Base-by-base conservation (phyloP, 2,329 filamentous ascomycete genomes). In the Nothomitra cinnamomea region DNA sequence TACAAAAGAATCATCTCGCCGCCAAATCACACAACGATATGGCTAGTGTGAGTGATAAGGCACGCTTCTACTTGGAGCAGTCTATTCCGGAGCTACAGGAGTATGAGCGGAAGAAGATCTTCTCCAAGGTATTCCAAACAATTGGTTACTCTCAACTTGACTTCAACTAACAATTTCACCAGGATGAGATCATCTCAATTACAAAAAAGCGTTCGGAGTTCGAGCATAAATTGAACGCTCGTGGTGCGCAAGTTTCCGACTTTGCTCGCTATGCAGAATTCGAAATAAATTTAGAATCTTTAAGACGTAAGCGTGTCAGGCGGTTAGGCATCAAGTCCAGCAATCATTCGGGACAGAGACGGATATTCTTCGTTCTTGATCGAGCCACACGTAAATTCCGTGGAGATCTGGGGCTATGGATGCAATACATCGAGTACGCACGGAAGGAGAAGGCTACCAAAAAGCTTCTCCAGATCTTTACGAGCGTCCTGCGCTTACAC, bases 41-140 rank as follows among this genome's bases (percentile, higher is more conserved):
- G 87, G 79, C 88, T 1, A 83, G 80, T 42, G 83, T 92, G 55
- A 83, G 85, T 58, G 92, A 96, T 64, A 96, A 95, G 70, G 92
- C 90, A 54, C 86, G 90, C 55, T 96, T 90, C 70, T 95, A 86
- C 68, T 78, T 96, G 58, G 92, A 98, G 72, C 84, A 90, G 60
- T 84, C 85, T 1, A 86, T 95, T 43, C 87, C 89, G 15, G 89
- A 96, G 67, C 77, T 98, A 55, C 87, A 88, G 58, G 88, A 95
- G 62, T 94, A 87, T 67, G 85, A 94, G 68, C 79, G 86, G 59
- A 95, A 95, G 67, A 83, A 87, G 61, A 85, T 98, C 60, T 98
- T 98, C 70, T 79, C 77, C 57, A 82, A 83, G 71, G 85, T 85
- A 67, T 35, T 68, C 24, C 13, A 21, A 13, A 19, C 7, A 17